Base-by-base conservation (phyloP, 768 basidiomycete genomes). In the Hortiboletus flavorubellus region DNA sequence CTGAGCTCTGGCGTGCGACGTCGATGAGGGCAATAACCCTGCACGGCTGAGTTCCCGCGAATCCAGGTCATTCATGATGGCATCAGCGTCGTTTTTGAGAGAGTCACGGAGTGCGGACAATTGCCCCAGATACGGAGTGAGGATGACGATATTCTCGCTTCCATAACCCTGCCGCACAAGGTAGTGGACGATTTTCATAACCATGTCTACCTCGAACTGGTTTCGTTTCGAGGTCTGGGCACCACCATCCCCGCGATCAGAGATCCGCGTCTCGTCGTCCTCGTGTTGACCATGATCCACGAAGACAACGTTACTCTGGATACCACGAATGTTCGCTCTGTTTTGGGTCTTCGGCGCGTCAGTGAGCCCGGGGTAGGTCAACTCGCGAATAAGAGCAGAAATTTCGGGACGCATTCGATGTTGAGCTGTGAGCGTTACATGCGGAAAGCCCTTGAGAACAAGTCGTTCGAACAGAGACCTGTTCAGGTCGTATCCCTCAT, bases 381-480 rank as follows among this genome's bases (percentile, higher is more conserved):
- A 73, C 8, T 72, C 62, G 14, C 87, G 79, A 34, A 89, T 77
- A 23, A 87, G 71, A 0, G 75, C 61, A 7, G 87, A 85, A 12
- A 89, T 88, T 58, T 88, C 85, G 1, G 87, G 87, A 8, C 87
- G 77, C 87, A 89, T 89, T 12, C 87, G 81, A 62, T 88, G 87
- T 56, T 89, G 87, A 42, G 76, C 63, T 0, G 59, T 64, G 16
- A 89, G 78, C 0, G 77, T 82, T 45, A 69, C 59, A 63, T 89
- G 86, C 0, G 87, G 87, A 61, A 82, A 89, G 0, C 78, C 80
- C 54, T 77, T 77, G 10, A 80, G 65, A 18, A 87, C 81, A 2
- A 88, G 77, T 5, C 87, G 82, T 57, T 89, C 87, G 59, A 89
- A 89, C 0, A 89, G 70, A 0, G 85, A 86, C 47, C 75, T 70